Evolutionary conservation across 2,329 filamentous ascomycete species (phyloP), one percentile per base, ranked within the genome.

Genomic region (Aphanoascus verrucosus): DNA sequence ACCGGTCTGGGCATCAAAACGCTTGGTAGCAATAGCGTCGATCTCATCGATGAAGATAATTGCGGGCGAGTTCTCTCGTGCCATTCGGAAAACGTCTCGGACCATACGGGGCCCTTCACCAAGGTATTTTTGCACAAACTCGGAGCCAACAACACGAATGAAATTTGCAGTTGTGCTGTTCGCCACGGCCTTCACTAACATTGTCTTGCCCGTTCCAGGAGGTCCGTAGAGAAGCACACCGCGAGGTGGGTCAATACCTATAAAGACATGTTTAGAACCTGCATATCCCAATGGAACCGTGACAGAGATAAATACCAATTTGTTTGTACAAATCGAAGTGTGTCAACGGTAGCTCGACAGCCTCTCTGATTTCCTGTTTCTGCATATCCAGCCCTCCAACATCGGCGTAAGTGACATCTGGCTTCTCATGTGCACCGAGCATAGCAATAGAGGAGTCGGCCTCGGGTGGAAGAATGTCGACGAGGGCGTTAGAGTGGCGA

Each of bases 1-100:
- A 69, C 93, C 93, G 3, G 93, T 98, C 73, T 98, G 93, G 20
- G 93, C 93, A 68, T 98, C 93, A 73, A 98, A 98, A 71, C 93
- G 91, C 77, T 98, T 98, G 40, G 93, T 98, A 57, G 93, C 93
- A 64, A 98, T 97, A 58, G 93, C 93, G 67, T 98, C 93, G 63
- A 98, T 96, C 71, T 98, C 93, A 68, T 98, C 93, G 68, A 98
- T 98, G 78, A 98, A 98, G 73, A 98, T 98, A 70, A 98, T 98
- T 55, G 90, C 86, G 0, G 93, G 93, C 0, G 89, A 91, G 76
- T 98, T 98, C 76, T 98, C 93, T 58, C 93, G 85, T 37, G 93
- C 93, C 93, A 98, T 98, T 58, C 93, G 82, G 81, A 98, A 98
- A 40, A 98, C 93, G 69, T 98, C 93, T 65, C 93, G 88, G 52